phyloP scores from a whole-genome alignment of 2,329 filamentous ascomycete species.

The Aspergillus terreus region DNA sequence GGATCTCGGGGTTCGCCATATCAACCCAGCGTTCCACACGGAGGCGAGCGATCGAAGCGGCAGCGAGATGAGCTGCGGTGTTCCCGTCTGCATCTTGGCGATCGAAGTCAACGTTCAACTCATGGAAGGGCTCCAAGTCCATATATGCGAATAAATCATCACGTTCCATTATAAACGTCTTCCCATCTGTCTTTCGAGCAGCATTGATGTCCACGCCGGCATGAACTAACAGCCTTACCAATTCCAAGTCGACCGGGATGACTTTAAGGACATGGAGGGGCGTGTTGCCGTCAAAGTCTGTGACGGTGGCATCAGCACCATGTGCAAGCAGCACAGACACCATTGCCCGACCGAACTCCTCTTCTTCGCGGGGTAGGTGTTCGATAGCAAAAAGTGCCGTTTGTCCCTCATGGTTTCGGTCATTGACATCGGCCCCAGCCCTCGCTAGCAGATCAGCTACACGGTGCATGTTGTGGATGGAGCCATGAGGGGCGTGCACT shows the following conservation, averaged over 20 bases:
- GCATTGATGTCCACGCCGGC: slow-evolving; percentile 4
- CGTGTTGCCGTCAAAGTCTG: neutral
- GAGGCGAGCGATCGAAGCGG: neutral
- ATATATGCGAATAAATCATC: neutral
- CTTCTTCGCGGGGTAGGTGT: neutral
- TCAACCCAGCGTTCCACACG: neutral
- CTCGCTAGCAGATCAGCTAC: too few species aligned
- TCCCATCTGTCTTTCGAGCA: neutral
- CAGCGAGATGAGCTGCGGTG: neutral
- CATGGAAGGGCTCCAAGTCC: neutral
- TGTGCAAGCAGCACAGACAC: neutral
- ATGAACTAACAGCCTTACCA: neutral
- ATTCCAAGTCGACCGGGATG: neutral
- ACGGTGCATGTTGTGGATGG: too few species aligned
- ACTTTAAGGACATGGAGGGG: neutral
- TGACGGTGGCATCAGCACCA: slow-evolving; percentile 1
- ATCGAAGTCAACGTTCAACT: neutral
- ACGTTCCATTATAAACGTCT: neutral
- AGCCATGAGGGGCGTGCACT: too few species aligned
- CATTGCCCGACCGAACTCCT: neutral
- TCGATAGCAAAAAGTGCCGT: slow-evolving; percentile 1
- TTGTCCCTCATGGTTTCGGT: neutral
- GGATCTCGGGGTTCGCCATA: neutral
- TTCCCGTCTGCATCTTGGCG: slow-evolving; percentile 5
- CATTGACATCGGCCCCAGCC: neutral